Evolutionary conservation across 1,139 yeast genomes (phyloP).

Genomic region (Meyerozyma carpophila): DNA sequence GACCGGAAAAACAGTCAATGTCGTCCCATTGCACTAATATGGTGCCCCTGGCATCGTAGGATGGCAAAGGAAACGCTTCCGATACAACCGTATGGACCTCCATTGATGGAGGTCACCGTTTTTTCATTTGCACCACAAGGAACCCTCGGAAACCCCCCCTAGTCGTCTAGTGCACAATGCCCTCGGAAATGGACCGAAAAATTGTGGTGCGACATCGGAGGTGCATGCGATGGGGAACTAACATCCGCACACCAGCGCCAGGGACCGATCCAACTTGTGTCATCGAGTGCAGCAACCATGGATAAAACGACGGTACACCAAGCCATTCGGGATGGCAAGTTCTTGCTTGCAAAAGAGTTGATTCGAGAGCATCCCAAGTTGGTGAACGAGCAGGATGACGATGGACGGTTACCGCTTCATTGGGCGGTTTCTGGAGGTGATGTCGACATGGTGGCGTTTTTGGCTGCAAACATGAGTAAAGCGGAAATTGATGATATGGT

Average conservation of each 20-base stretch:
- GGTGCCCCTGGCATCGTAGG: too few species aligned
- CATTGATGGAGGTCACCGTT: too few species aligned
- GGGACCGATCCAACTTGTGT: neutral
- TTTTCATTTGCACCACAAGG: too few species aligned
- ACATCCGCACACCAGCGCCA: neutral
- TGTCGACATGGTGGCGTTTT: conserved; percentile 44
- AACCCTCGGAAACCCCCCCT: neutral
- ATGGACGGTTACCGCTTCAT: conserved; percentile 77
- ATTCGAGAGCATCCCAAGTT: conserved; percentile 44
- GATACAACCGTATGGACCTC: too few species aligned
- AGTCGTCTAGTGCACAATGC: neutral
- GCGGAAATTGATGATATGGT: conserved; percentile 58
- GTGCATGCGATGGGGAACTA: neutral
- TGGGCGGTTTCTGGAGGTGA: conserved; percentile 81
- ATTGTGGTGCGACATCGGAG: neutral
- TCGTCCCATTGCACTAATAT: too few species aligned
- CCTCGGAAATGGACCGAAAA: neutral
- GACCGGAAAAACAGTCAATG: too few species aligned
- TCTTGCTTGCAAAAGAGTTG: conserved; percentile 42
- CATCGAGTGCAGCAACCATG: neutral
- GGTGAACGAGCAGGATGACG: conserved; percentile 52
- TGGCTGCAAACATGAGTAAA: conserved; percentile 34
- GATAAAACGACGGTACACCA: conserved; percentile 40
- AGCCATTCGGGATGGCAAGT: conserved; percentile 55
- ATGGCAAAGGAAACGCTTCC: too few species aligned